Conservation (phyloP, 2,329 filamentous ascomycete genomes). For the Aspergillus texensis region DNA sequence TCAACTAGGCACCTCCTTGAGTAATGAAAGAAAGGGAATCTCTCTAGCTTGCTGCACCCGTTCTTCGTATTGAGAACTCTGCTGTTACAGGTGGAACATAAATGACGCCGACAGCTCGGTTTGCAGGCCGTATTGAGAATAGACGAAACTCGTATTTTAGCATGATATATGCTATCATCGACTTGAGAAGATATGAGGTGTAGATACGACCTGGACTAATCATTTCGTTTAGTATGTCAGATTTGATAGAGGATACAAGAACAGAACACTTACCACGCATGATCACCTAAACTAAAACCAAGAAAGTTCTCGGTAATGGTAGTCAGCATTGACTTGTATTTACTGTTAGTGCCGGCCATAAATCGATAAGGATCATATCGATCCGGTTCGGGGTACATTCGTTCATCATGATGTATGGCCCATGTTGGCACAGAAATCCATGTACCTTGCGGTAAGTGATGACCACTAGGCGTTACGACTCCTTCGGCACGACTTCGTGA, state of each 20-base stretch:
- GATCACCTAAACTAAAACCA: conserved; percentile 14
- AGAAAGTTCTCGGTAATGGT: conserved; percentile 5
- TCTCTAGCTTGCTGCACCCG: too few relatives aligned
- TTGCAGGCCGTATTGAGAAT: neutral
- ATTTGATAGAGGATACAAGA: neutral
- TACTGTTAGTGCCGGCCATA: too few relatives aligned
- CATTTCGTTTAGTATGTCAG: neutral
- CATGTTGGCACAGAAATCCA: too few relatives aligned
- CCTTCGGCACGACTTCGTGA: too few relatives aligned
- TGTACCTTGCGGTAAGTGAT: too few relatives aligned
- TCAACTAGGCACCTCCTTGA: too few relatives aligned
- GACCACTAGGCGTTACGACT: too few relatives aligned
- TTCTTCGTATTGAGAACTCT: neutral
- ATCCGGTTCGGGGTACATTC: too few relatives aligned
- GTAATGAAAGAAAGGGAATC: too few relatives aligned
- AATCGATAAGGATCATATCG: too few relatives aligned
- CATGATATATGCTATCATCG: neutral
- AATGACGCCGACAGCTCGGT: neutral
- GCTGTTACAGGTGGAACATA: neutral
- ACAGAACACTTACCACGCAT: neutral
- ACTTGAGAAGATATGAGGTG: neutral
- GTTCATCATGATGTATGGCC: too few relatives aligned
- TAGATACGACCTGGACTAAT: neutral
- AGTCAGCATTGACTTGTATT: too few relatives aligned
- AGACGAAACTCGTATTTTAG: neutral